Base-by-base conservation (phyloP, 805 yeast genomes). In the Ogataea dorogensis region DNA sequence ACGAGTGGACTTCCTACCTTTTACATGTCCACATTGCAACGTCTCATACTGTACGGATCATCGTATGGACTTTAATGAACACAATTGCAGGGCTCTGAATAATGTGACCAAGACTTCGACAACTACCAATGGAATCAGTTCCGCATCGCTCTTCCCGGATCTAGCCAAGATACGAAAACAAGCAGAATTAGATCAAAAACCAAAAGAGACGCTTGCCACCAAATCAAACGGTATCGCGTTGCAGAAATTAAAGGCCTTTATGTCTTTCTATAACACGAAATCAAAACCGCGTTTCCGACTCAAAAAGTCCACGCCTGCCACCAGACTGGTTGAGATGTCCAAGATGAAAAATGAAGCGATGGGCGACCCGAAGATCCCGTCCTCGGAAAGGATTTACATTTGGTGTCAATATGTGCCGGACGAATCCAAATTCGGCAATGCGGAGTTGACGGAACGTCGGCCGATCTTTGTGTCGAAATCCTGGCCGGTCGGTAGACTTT, bases 401-500 rank as follows among this genome's bases (percentile, higher is more conserved):
- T 71, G 74, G 71, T 65, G 70, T 16, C 53, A 67, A 21, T 68
- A 66, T 40, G 55, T 74, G 13, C 58, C 67, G 18, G 59, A 57
- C 34, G 62, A 39, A 31, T 29, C 27, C 14, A 26, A 34, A 11
- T 36, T 38, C 15, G 31, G 33, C n/a, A 24, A 41, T 8, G 24
- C 40, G 23, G 28, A 28, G 6, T 44, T 28, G 12, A 43, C 33
- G 41, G 39, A 35, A 12, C 35, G 59, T 24, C 53, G 50, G 13
- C 63, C 71, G 1, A 50, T 76, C 13, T 79, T 51, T 53, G 68
- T 77, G 10, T 74, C 75, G 12, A 72, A 68, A 38, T 58, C 66
- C 18, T 78, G 83, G 82, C 74, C 79, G 0, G 69, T 77, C 20
- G 86, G 86, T 1, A 58, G 77, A 36, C 69, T 76, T 12, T 53